A percentile compares a stretch with the other conserved stretches of the same genome.
phyloP scores from a whole-genome alignment of 129 eudicot genomes.

The Scalesia atractyloides region DNA sequence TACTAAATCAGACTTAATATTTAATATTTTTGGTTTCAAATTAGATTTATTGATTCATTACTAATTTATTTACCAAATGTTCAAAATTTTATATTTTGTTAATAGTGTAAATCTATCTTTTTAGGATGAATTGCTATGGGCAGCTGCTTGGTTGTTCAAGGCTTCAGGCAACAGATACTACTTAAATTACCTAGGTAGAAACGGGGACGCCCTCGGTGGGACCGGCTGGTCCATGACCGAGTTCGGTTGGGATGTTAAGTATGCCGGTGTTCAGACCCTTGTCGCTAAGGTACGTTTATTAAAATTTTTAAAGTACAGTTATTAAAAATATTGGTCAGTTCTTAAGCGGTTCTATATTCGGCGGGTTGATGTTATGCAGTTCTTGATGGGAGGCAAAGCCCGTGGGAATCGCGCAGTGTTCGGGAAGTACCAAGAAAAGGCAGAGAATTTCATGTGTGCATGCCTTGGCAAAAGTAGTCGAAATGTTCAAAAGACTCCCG shows the following conservation, averaged over 20 bases:
- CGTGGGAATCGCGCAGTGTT: slow-evolving; percentile 52
- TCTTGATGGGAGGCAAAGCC: slow-evolving; percentile 77
- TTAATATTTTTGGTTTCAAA: no score
- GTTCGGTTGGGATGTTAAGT: slow-evolving; percentile 83
- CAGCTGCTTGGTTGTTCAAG: slow-evolving; percentile 71
- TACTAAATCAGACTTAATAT: no score
- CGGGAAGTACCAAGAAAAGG: slow-evolving; percentile 48
- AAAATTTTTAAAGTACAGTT: not conserved
- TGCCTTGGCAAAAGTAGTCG: slow-evolving; percentile 47
- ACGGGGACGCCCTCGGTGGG: slow-evolving; percentile 57
- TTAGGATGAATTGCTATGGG: slow-evolving; percentile 84
- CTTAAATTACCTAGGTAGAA: slow-evolving; percentile 47
- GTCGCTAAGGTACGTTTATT: slow-evolving; percentile 51
- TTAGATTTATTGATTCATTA: no score
- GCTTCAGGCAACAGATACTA: slow-evolving; percentile 54
- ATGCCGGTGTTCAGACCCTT: slow-evolving; percentile 69
- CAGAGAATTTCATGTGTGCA: slow-evolving; percentile 53
- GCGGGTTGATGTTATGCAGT: slow-evolving; percentile 38
- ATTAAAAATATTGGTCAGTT: not conserved
- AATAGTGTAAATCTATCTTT: not conserved
- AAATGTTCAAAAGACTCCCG: slow-evolving; percentile 61
- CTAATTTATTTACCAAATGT: no score
- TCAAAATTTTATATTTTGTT: no score
- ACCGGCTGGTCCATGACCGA: slow-evolving; percentile 66
- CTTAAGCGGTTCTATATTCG: not conserved